Base-by-base conservation (phyloP, 805 yeast species). In the Metschnikowia lachancei region DNA sequence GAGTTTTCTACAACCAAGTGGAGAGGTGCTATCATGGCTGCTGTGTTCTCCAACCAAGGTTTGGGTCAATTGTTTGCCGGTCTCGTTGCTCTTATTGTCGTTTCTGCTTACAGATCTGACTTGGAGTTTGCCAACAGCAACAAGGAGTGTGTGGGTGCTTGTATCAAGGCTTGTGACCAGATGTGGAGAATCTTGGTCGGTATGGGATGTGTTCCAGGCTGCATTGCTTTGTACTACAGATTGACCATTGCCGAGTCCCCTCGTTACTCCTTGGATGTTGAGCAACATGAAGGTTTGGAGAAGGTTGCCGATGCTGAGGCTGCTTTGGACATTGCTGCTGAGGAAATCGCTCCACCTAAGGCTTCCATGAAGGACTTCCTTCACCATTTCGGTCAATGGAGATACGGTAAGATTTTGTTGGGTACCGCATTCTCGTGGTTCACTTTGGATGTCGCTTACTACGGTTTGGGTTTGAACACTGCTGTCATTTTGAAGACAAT, bases 21-120 rank as follows among this genome's bases (percentile, higher is more conserved):
- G 95, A 87, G 97, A 82, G 97, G 97, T 78, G 96, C 96, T 55
- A 88, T 88, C 59, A 89, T 89, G 96, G 90, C 87, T 63, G 95
- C 96, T 24, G 96, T 89, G 47, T 91, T 91, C 69, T 92, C 97
- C 47, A 90, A 90, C 76, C 97, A 91, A 74, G 97, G 97, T 70
- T 81, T 94, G 83, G 97, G 97, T 68, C 97, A 91, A 75, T 78
- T 90, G 51, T 62, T 82, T 16, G 96, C 89, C 50, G 96, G 92
- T 80, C 75, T 89, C 55, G 87, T 89, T 58, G 87, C 95, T 47
- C 70, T 89, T 51, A 63, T 87, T 48, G 76, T 81, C 62, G 85
- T 87, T 56, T 86, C 84, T 47, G 95, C 82, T 59, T 90, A 85
- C 78, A 87, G 85, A 66, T 66, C 72, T 55, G 75, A 75, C 33